Base-by-base conservation (phyloP, 23 red algal genomes). In the Cyanidioschyzon merolae region DNA sequence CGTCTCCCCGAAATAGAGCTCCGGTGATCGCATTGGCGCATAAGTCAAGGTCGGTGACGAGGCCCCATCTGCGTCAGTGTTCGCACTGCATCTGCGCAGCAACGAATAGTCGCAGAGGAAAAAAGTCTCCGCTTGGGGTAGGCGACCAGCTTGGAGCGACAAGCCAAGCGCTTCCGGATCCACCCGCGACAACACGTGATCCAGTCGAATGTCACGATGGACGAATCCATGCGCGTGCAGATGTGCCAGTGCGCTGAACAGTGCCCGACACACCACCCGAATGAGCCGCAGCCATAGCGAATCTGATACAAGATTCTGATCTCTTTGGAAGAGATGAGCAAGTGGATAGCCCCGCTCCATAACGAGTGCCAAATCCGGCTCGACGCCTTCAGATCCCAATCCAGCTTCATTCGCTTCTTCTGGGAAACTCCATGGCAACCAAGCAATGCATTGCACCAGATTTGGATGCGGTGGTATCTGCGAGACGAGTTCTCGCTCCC, bases 311-410 rank as follows among this genome's bases (percentile, higher is more conserved):
- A 54, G 7, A 7, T 7, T 54, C 45, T 21, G 45, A 15, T 54
- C 12, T n/a, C 7, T 15, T 7, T 21, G 21, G 45, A 54, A 54
- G 45, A 54, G 45, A 54, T 21, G 7, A 7, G 45, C 7, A 54
- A 54, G 45, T 21, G 45, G 21, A 54, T 54, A 54, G 63, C 63
- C 63, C n/a, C 32, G 32, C 63, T 71, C 63, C 63, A 71, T 71
- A 7, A 71, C 29, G 7, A 71, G 32, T 7, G 21, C 21, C 63
- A 35, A 25, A 7, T 32, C 63, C 16, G 63, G 63, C 7, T 7
- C 45, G 12, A n/a, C n/a, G n/a, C n/a, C n/a, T n/a, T n/a, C n/a
- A n/a, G n/a, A n/a, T n/a, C n/a, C n/a, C n/a, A n/a, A n/a, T n/a
- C n/a, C n/a, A n/a, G n/a, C n/a, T n/a, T n/a, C n/a, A n/a, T n/a